A percentile compares a stretch with the other conserved stretches of the same genome.
Conservation (phyloP, 768 basidiomycete species). For the Crepidotus variabilis region DNA sequence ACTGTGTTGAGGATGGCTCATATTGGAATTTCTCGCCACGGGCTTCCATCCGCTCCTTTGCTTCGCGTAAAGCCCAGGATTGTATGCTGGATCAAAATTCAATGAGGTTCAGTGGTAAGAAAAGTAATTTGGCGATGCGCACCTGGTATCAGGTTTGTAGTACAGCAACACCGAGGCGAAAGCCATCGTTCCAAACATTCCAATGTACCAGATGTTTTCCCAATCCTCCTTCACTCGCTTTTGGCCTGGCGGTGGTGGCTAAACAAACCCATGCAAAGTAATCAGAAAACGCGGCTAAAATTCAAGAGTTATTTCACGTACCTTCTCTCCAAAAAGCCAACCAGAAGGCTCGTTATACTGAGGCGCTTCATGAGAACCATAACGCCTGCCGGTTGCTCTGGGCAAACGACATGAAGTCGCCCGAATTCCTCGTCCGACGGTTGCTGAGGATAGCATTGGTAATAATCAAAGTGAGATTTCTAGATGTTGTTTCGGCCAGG, state of each 20-base stretch:
- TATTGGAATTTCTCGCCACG: constrained; percentile 90
- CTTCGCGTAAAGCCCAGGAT: constrained; percentile 89
- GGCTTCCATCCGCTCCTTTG: constrained; percentile 86
- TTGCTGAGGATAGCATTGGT: constrained; percentile 46
- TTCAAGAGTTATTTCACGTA: too few species aligned
- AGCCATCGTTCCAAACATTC: constrained; percentile 87
- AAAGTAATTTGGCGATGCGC: constrained; percentile 19
- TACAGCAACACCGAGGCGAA: constrained; percentile 74
- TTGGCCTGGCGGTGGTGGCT: constrained; percentile 78
- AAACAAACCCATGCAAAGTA: constrained; percentile 1
- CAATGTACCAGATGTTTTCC: constrained; percentile 88
- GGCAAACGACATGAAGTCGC: constrained; percentile 31
- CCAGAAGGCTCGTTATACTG: constrained; percentile 89
- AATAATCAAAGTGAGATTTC: background rate
- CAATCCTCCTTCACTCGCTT: constrained; percentile 87
- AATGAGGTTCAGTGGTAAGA: background rate
- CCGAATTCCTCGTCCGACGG: constrained; percentile 39
- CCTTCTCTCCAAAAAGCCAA: constrained; percentile 88
- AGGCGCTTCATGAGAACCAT: constrained; percentile 74
- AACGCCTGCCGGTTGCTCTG: constrained; percentile 34
- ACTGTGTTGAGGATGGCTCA: constrained; percentile 45
- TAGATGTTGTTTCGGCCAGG: constrained; percentile 2
- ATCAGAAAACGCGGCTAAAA: too few species aligned
- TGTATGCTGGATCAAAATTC: constrained; percentile 59
- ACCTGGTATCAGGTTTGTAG: constrained; percentile 95